Evolutionary conservation across 805 yeast species (phyloP), one percentile per base, ranked within the genome.

Genomic region (Ogataea thermomethanolica): DNA sequence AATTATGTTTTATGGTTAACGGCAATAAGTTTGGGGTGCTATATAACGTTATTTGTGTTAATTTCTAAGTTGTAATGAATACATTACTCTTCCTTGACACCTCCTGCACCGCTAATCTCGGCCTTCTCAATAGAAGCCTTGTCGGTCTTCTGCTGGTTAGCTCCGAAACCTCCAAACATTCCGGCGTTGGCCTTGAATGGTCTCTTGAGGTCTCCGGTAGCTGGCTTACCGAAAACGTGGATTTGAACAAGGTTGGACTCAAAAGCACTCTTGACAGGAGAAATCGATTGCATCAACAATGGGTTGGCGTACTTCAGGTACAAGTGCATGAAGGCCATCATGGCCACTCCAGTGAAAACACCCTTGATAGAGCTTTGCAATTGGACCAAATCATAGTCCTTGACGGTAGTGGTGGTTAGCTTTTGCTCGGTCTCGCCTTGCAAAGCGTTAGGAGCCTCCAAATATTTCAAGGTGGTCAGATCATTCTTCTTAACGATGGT

Each of bases 251-350:
- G 79, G 70, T 89, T 89, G 58, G 86, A 70, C 71, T 93, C 98
- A 41, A 88, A 68, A 33, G 95, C 95, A 54, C 85, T 71, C 78
- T 93, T 93, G 56, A 93, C 70, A 37, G 96, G 91, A 38, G 95
- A 78, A 54, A 93, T 78, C 49, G 90, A 81, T 73, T 93, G 98
- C 89, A 91, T 84, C 53, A 93, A 80, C 62, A 93, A 77, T 45
- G 99, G 99, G 70, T 93, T 89, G 65, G 97, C 89, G 76, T 88
- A 93, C 69, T 88, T 84, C 95, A 93, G 79, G 79, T 91, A 91
- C 48, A 93, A 60, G 68, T 93, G 99, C 98, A 91, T 90, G 81
- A 91, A 85, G 20, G 84, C 95, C 90, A 93, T 90, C 95, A 93
- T 88, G 56, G 95, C 96, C 54, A 90, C 62, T 50, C 95, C 84